Evolutionary conservation across 129 eudicot species (phyloP).

Genomic region (Pseudognaphalium luteoalbum): DNA sequence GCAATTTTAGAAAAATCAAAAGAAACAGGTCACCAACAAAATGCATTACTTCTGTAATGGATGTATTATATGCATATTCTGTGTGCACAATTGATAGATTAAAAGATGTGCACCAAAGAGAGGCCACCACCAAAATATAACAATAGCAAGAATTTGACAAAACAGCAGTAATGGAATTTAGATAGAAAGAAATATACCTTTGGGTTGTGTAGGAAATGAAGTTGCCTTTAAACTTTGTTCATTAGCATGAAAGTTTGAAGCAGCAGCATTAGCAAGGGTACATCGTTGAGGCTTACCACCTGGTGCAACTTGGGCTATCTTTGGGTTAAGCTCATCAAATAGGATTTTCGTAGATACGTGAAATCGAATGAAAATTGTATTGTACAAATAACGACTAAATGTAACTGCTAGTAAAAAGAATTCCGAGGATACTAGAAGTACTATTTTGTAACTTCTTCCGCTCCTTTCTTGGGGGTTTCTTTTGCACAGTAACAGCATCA

Average conservation of each 20-base stretch:
- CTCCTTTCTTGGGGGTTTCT: conserved; percentile 79
- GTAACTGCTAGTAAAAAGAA: conserved; percentile 10
- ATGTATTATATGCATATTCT: no score
- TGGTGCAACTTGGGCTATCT: conserved; percentile 32
- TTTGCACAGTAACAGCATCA: conserved; percentile 43
- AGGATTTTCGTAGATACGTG: background rate
- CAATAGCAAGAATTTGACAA: background rate
- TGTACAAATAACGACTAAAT: background rate
- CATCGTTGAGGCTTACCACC: conserved; percentile 34
- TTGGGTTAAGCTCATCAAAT: conserved; percentile 38
- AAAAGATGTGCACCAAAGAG: background rate
- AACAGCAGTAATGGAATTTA: background rate
- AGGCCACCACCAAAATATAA: background rate
- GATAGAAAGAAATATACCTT: conserved; percentile 31
- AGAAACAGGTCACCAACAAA: background rate
- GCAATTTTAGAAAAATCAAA: background rate
- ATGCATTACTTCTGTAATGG: background rate
- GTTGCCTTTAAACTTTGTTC: conserved; percentile 30
- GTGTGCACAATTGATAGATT: background rate
- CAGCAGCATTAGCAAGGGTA: conserved; percentile 19
- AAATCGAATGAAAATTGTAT: conserved; percentile 9
- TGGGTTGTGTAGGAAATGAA: conserved; percentile 28
- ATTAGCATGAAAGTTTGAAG: conserved; percentile 35
- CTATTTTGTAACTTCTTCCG: conserved; percentile 53
- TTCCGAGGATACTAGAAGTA: conserved; percentile 56